Conservation (phyloP, 2,329 filamentous ascomycete species). For the Colletotrichum sp. region DNA sequence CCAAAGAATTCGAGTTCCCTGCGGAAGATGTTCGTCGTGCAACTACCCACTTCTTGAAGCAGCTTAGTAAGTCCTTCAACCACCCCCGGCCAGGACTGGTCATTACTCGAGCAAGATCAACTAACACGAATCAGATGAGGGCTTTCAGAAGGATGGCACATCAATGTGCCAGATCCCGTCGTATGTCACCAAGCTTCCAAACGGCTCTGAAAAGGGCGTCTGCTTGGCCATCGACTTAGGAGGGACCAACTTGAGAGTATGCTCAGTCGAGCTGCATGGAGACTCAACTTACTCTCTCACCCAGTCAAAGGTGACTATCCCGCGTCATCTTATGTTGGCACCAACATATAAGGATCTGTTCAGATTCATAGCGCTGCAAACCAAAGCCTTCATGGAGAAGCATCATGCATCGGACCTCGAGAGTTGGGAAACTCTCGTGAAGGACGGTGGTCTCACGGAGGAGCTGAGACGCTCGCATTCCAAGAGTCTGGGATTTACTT, state of each 20-base stretch:
- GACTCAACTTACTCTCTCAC: conserved; percentile 75
- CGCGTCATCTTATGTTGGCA: conserved; percentile 24
- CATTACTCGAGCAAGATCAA: neutral
- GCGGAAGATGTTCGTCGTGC: conserved; percentile 1
- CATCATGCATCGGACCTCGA: conserved; percentile 45
- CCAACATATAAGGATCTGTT: conserved; percentile 64
- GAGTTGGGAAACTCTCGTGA: neutral
- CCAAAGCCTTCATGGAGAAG: conserved; percentile 70
- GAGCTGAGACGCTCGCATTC: neutral
- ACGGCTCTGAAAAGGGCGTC: conserved; percentile 74
- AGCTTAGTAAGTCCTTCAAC: conserved; percentile 22
- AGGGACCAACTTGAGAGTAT: conserved; percentile 38
- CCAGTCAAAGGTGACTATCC: conserved; percentile 50
- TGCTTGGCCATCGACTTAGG: conserved; percentile 38
- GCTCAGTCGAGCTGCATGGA: conserved; percentile 44
- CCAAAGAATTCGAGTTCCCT: neutral
- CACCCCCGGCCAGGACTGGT: neutral
- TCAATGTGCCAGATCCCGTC: conserved; percentile 70
- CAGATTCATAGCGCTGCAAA: conserved; percentile 75
- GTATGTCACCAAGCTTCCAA: conserved; percentile 77
- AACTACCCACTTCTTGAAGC: conserved; percentile 22
- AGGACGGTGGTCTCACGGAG: neutral
- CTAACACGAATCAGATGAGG: conserved; percentile 50
- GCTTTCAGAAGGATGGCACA: conserved; percentile 16
- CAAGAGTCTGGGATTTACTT: conserved; percentile 32